These are phyloP conservation scores for Metschnikowia gruessii DNA, from an alignment of 805 yeast genomes.

Conservation along the genomic window DNA sequence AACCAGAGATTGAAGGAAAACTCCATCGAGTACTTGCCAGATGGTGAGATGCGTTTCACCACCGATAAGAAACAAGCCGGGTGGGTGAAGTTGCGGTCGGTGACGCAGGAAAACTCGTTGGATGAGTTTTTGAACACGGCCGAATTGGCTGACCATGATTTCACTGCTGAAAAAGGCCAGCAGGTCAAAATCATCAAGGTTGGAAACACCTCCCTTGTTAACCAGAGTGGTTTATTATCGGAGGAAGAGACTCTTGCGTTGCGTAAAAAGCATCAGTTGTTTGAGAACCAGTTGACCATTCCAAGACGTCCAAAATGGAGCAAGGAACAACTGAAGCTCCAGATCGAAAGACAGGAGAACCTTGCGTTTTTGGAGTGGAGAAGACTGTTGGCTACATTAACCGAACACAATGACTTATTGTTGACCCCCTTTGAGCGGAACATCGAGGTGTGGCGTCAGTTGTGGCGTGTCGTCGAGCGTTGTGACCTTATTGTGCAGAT, in stretches of 20 bases:
- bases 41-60: conserved; percentile 86
- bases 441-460: conserved; percentile 95
- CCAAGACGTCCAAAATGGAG: conserved; percentile 94
- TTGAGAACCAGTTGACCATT: conserved; percentile 70
- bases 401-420: conserved; percentile 78
- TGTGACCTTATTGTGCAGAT: conserved; percentile 93
- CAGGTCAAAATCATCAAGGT: conserved; percentile 82
- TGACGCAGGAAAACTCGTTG: conserved; percentile 88
- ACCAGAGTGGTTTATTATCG: conserved; percentile 50
- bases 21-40: conserved; percentile 68
- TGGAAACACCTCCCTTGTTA: conserved; percentile 46
- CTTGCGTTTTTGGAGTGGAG: conserved; percentile 94
- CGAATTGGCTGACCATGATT: conserved; percentile 92
- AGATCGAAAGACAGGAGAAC: conserved; percentile 83
- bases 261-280: conserved; percentile 60
- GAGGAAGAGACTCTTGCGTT: conserved; percentile 63
- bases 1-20: conserved; percentile 70
- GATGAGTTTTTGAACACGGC: conserved; percentile 96
- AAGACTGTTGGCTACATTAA: conserved; percentile 78
- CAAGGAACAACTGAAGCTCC: conserved; percentile 61
- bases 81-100: conserved; percentile 89
- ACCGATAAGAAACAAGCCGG: conserved; percentile 80
- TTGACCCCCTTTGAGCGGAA: conserved; percentile 97
- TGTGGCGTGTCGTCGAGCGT: conserved; percentile 97
- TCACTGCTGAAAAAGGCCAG: conserved; percentile 83